Evolutionary conservation across 2,329 filamentous ascomycete species (phyloP).

Genomic region (Pestalotiopsis sp.): DNA sequence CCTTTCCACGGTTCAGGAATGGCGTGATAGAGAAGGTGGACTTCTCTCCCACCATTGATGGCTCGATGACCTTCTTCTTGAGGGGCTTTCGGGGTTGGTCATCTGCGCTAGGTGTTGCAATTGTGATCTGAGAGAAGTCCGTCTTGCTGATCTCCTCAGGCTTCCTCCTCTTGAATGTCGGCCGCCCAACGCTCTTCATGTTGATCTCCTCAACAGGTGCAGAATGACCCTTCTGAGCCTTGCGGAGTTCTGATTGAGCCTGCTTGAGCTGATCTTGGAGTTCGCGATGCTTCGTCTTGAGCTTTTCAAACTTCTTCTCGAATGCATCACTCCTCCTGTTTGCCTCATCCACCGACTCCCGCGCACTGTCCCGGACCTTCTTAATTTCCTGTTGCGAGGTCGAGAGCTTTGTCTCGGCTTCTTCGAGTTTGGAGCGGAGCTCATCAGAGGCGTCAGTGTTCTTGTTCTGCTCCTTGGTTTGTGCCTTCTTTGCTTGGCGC

Average conservation of each 20-base stretch:
- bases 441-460: constrained; percentile 26
- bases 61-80: constrained; percentile 62
- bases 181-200: constrained; percentile 34
- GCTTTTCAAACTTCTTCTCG: constrained; percentile 70
- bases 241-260: constrained; percentile 46
- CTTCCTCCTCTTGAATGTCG: constrained; percentile 47
- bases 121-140: constrained; percentile 47
- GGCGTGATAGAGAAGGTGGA: constrained; percentile 93
- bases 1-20: constrained; percentile 78
- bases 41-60: constrained; percentile 75
- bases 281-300: constrained; percentile 69
- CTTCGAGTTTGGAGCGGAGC: constrained; percentile 32
- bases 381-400: constrained; percentile 49
- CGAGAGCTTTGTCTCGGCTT: constrained; percentile 32
- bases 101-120: constrained; percentile 43
- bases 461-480: constrained; percentile 23
- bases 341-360: constrained; percentile 61
- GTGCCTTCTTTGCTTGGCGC: constrained; percentile 28
- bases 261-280: constrained; percentile 76
- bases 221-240: constrained; percentile 42
- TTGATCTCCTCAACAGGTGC: constrained; percentile 29
- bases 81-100: constrained; percentile 33
- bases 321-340: constrained; percentile 65
- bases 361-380: constrained; percentile 46
- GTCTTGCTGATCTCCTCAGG: constrained; percentile 47